Evolutionary conservation across 192 early-diverging fungal genomes (phyloP).

Genomic region (Umbelopsis sp.): DNA sequence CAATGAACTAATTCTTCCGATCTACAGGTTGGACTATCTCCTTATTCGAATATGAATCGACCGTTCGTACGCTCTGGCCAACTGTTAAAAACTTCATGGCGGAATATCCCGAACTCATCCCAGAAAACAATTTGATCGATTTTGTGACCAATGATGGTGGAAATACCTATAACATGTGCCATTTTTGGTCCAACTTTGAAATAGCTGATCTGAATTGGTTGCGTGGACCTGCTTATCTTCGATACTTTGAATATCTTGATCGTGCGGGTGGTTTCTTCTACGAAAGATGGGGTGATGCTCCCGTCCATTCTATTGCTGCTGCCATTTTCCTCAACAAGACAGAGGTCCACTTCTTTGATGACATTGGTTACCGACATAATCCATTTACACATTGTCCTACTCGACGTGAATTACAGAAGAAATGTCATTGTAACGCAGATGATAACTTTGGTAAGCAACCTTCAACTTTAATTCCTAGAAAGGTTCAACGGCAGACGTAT

Average conservation of each 20-base stretch:
- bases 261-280: slow-evolving; percentile 86
- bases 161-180: slow-evolving; percentile 64
- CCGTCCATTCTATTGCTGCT: slow-evolving; percentile 73
- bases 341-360: slow-evolving; percentile 77
- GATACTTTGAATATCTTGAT: slow-evolving; percentile 71
- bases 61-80: slow-evolving; percentile 77
- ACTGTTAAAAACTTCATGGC: slow-evolving; percentile 56
- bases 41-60: slow-evolving; percentile 61
- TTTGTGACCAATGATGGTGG: slow-evolving; percentile 61
- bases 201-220: slow-evolving; percentile 77
- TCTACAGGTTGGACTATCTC: slow-evolving; percentile 56
- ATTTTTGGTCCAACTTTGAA: slow-evolving; percentile 91
- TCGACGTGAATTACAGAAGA: slow-evolving; percentile 45
- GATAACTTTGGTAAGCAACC: slow-evolving; percentile 52
- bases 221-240: slow-evolving; percentile 62
- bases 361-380: slow-evolving; percentile 71
- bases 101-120: slow-evolving; percentile 52
- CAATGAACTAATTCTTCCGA: not conserved
- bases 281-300: slow-evolving; percentile 79
- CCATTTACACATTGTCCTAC: slow-evolving; percentile 75
- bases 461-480: not conserved
- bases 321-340: slow-evolving; percentile 61
- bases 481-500: not conserved
- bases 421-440: slow-evolving; percentile 51
- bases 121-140: slow-evolving; percentile 54